These are phyloP conservation scores for Beauveria pseudobassiana DNA, from an alignment of 2,329 filamentous ascomycete species.

Conservation along the genomic window DNA sequence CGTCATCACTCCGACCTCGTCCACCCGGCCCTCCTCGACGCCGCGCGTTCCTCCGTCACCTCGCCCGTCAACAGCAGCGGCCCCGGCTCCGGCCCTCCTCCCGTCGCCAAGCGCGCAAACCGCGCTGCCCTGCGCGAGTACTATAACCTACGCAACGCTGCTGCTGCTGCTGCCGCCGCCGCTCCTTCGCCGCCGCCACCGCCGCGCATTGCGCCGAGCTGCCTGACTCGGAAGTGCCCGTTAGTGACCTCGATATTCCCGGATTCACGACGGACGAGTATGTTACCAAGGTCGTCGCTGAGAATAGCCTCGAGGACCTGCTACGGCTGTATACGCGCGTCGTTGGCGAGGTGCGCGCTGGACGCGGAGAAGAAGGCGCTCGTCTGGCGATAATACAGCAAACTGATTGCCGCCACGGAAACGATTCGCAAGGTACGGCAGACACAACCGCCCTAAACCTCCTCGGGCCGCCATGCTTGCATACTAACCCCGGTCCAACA, in stretches of 20 bases:
- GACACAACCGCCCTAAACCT: background rate
- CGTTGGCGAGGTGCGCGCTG: constrained; percentile 74
- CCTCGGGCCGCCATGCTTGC: background rate
- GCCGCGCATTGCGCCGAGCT: constrained; percentile 30
- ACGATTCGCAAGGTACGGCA: constrained; percentile 70
- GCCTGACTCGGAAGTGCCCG: constrained; percentile 48
- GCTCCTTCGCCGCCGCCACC: constrained; percentile 17
- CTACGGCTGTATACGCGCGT: constrained; percentile 63
- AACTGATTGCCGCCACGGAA: constrained; percentile 91
- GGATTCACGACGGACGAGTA: constrained; percentile 68
- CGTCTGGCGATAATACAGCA: constrained; percentile 99
- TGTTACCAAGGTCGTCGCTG: constrained; percentile 53
- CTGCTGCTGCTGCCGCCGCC: background rate
- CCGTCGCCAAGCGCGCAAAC: constrained; percentile 51
- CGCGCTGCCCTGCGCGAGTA: constrained; percentile 86
- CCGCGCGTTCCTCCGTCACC: constrained; percentile 49
- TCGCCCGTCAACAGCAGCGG: constrained; percentile 35
- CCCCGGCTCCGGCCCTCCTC: constrained; percentile 13
- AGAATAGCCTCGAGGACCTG: constrained; percentile 59
- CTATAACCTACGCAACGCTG: constrained; percentile 62
- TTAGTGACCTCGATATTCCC: constrained; percentile 65
- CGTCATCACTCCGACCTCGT: constrained; percentile 48
- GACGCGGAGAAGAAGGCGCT: constrained; percentile 95
- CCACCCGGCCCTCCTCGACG: constrained; percentile 68
- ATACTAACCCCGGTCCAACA: constrained; percentile 20